Percentiles rank a stretch among this genome's conserved stretches.
These are phyloP conservation scores for Fusarium sp. DNA, from an alignment of 2,329 filamentous ascomycete genomes.

Conservation along the genomic window DNA sequence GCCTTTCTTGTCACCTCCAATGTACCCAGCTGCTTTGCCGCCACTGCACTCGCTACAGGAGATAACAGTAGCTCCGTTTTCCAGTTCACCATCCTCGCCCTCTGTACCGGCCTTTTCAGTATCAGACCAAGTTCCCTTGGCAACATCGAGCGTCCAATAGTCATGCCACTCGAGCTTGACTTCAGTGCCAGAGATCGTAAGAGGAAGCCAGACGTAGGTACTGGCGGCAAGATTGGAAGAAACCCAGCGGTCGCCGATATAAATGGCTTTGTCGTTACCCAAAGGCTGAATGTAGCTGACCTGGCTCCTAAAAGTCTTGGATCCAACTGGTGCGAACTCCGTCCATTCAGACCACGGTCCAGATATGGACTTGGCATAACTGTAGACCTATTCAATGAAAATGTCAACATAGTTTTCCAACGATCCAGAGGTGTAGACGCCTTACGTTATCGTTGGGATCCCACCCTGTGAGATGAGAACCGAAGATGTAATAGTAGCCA, in stretches of 20 bases:
- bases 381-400: slow-evolving; percentile 59
- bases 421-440: rapidly evolving
- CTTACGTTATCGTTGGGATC: slow-evolving; percentile 73
- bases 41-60: slow-evolving; percentile 68
- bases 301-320: slow-evolving; percentile 72
- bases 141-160: slow-evolving; percentile 67
- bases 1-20: slow-evolving; percentile 65
- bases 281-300: slow-evolving; percentile 70
- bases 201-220: slow-evolving; percentile 76
- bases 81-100: slow-evolving; percentile 64
- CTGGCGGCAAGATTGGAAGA: slow-evolving; percentile 70
- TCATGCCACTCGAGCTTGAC: slow-evolving; percentile 67
- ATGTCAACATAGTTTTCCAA: neutral
- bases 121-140: slow-evolving; percentile 59
- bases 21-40: slow-evolving; percentile 65
- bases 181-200: slow-evolving; percentile 66
- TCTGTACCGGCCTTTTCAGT: slow-evolving; percentile 66
- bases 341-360: slow-evolving; percentile 75
- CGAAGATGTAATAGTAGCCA: slow-evolving; percentile 76
- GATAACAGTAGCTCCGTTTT: slow-evolving; percentile 61
- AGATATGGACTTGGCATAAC: slow-evolving; percentile 68
- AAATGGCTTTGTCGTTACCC: slow-evolving; percentile 62
- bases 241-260: slow-evolving; percentile 78
- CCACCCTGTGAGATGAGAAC: slow-evolving; percentile 70
- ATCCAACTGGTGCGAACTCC: slow-evolving; percentile 69